Base-by-base conservation (phyloP, 371 early-diverging fungal species). In the Dinochytrium kinnereticum region DNA sequence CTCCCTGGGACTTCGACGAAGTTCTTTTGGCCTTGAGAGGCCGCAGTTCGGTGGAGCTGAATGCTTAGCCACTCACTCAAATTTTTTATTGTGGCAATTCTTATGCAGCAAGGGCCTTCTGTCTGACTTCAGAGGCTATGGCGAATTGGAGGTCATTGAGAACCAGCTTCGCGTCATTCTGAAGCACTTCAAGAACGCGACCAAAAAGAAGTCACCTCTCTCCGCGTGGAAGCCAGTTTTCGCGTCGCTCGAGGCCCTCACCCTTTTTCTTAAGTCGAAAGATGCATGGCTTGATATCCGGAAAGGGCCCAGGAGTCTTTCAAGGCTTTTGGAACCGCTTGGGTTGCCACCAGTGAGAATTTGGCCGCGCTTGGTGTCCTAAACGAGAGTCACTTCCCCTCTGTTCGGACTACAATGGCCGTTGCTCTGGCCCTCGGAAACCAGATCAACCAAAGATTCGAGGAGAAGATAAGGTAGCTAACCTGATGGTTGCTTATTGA, bases 191-290 rank as follows among this genome's bases (percentile, higher is more conserved):
- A 76, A 70, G 31, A 37, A 21, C 72, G 76, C 76, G 1, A 55
- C n/a, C 66, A 76, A 76, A 53, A 76, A 76, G 44, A 76, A 76
- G 59, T 70, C 76, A 0, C 76, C 76, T 13, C 71, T 67, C 24
- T 67, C 66, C 67, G 76, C 76, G 7, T 76, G 76, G 76, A 76
- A 76, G 34, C 69, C 76, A 40, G 76, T 76, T 24, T 76, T 28
- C 44, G 71, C 76, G 31, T 1, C 57, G 49, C 50, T 76, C 49
- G 76, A 76, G 66, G 71, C 71, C 26, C 66, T 76, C 67, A 76
- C 76, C 53, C 37, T 76, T 38, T 76, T 59, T 68, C 21, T 76
- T 40, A 65, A 65, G 50, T 66, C 53, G 3, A 76, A 76, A 33
- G 26, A 51, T 7, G 33, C 66, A 28, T 76, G 76, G 76, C 19